Base-by-base conservation (phyloP, 2,329 filamentous ascomycete genomes). In the Talaromyces sp. region DNA sequence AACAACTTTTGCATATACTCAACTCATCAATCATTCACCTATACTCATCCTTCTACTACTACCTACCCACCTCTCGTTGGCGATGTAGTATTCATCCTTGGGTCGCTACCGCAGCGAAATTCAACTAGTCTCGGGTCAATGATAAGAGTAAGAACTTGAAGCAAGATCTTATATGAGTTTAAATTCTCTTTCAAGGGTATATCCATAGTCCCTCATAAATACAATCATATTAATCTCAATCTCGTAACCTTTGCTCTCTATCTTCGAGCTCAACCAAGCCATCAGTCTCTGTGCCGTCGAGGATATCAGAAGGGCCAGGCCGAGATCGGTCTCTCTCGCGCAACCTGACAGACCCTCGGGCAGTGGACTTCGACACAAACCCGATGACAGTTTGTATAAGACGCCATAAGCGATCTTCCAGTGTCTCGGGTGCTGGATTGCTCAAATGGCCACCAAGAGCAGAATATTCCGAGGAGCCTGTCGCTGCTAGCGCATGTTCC, bases 401-500 rank as follows among this genome's bases (percentile, higher is more conserved):
- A 20, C 64, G 55, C 73, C 73, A 75, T 29, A 72, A 54, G 22
- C 69, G 70, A 30, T 74, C 67, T 47, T 75, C 71, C 20, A 73
- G 49, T 1, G 67, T 61, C 33, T 67, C 64, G 14, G 57, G 57
- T 0, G 61, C 59, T 32, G 54, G 54, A 6, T 32, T 56, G 33
- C 49, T 60, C 30, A 58, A 41, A 24, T 64, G 61, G 1, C 60
- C 63, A 2, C 64, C 67, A 7, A 68, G 57, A 27, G 54, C 40
- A 13, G 50, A 30, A 10, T 57, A 54, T 16, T 62, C 64, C 2
- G 68, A 62, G 1, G 61, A 56, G 29, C 63, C 65, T 7, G 70
- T 69, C 36, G 70, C 67, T n/a, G 70, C 67, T 6, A 73, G 62
- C 0, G 69, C 70, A 63, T 90, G 86, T 73, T 94, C 91, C 37